Evolutionary conservation across 2,329 filamentous ascomycete species (phyloP).

Genomic region (Aurifilum marmelostoma): DNA sequence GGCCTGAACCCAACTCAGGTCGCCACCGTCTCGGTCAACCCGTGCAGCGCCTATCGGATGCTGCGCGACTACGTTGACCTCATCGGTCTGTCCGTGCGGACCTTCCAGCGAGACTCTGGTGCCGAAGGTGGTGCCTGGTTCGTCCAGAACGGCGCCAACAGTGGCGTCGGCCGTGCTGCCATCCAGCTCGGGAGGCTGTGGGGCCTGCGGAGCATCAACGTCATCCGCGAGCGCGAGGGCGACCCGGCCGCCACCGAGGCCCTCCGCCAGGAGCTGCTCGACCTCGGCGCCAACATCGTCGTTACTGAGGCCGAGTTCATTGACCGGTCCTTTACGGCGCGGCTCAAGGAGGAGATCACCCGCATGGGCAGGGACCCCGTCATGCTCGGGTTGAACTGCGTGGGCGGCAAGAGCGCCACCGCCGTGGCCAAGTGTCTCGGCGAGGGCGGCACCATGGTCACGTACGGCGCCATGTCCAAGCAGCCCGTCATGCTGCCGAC

Average conservation of each 20-base stretch:
- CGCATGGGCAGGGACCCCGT: conserved; percentile 72
- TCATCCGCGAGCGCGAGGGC: conserved; percentile 74
- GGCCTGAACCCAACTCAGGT: conserved; percentile 77
- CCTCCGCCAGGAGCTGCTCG: conserved; percentile 54
- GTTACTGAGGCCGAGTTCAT: conserved; percentile 60
- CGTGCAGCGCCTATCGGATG: conserved; percentile 93
- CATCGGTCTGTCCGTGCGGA: conserved; percentile 49
- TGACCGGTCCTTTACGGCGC: conserved; percentile 63
- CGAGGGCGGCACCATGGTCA: conserved; percentile 75
- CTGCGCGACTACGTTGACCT: conserved; percentile 73
- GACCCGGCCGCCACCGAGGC: conserved; percentile 63
- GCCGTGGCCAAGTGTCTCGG: conserved; percentile 75
- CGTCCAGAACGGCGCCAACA: conserved; percentile 96
- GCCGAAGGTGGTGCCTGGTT: conserved; percentile 92
- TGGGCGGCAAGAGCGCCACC: conserved; percentile 84
- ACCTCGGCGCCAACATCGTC: conserved; percentile 60
- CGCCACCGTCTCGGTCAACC: conserved; percentile 89
- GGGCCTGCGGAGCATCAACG: conserved; percentile 89
- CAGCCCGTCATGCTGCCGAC: conserved; percentile 83
- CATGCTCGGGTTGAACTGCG: conserved; percentile 85
- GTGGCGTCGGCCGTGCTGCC: conserved; percentile 85
- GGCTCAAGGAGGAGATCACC: conserved; percentile 64
- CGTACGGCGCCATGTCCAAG: conserved; percentile 93
- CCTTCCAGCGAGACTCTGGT: conserved; percentile 54
- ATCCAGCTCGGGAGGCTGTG: conserved; percentile 86